A percentile compares a stretch with the other conserved stretches of the same genome.
Evolutionary conservation across 2,329 filamentous ascomycete species (phyloP).

Genomic region (Alternaria brassicae): DNA sequence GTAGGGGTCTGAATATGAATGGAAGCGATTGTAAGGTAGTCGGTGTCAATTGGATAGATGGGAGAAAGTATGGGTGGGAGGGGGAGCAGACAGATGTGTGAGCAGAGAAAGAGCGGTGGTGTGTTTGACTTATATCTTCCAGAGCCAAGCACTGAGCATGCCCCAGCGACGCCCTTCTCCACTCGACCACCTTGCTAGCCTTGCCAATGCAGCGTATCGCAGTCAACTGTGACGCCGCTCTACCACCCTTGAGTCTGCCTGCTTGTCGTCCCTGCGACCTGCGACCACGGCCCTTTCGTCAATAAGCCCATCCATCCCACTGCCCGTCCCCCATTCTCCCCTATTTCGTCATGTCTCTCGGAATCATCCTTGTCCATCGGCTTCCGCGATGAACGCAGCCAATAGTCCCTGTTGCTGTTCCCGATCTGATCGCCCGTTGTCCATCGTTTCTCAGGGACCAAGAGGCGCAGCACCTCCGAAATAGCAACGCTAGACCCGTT

Average conservation of each 20-base stretch:
- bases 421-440: constrained; percentile 46
- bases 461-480: constrained; percentile 45
- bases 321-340: constrained; percentile 19
- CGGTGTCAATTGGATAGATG: constrained; percentile 20
- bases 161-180: constrained; percentile 36
- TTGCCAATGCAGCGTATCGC: constrained; percentile 33
- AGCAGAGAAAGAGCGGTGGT: constrained; percentile 46
- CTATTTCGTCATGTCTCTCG: constrained; percentile 42
- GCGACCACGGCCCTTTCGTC: neutral
- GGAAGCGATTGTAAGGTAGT: constrained; percentile 40
- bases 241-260: constrained; percentile 32
- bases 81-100: constrained; percentile 29
- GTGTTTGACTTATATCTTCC: constrained; percentile 47
- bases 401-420: constrained; percentile 33
- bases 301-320: constrained; percentile 21
- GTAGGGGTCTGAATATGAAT: constrained; percentile 31
- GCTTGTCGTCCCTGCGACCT: constrained; percentile 21
- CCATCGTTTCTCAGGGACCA: constrained; percentile 30
- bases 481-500: constrained; percentile 42
- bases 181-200: constrained; percentile 39
- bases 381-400: constrained; percentile 22
- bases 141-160: constrained; percentile 39
- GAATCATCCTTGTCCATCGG: constrained; percentile 22
- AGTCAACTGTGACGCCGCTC: constrained; percentile 33
- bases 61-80: constrained; percentile 25